phyloP scores from a whole-genome alignment of 768 basidiomycete species.

The Tephrocybe sp. region DNA sequence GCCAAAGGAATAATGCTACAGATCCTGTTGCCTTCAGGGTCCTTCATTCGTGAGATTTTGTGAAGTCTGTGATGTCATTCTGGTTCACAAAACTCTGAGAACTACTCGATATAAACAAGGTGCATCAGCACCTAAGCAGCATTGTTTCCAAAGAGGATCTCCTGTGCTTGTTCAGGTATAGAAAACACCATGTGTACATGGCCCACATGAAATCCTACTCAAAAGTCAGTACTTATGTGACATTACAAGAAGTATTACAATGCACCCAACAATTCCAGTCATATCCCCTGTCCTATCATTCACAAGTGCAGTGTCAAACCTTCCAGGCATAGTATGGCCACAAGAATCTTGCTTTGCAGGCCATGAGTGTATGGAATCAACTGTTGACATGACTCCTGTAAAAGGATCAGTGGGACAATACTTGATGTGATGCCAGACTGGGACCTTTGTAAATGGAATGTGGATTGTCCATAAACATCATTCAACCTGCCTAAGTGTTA shows the following conservation, averaged over 20 bases:
- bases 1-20: conserved; percentile 27
- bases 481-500: conserved; percentile 16
- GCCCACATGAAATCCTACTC: conserved; percentile 26
- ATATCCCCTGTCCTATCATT: conserved; percentile 1
- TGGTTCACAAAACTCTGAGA: conserved; percentile 17
- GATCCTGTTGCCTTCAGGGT: conserved; percentile 7
- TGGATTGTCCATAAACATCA: conserved; percentile 4
- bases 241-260: too few species aligned
- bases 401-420: conserved; percentile 19
- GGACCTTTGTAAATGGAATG: conserved; percentile 24
- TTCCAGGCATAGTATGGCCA: conserved; percentile 15
- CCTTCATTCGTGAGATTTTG: conserved; percentile 9
- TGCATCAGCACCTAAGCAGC: conserved; percentile 5
- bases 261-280: conserved; percentile 19
- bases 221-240: too few species aligned
- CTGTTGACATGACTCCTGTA: conserved; percentile 10
- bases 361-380: conserved; percentile 29
- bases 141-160: conserved; percentile 3
- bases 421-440: conserved; percentile 32
- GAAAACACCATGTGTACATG: conserved; percentile 26
- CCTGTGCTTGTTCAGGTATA: conserved; percentile 12
- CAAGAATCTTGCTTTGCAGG: conserved; percentile 11
- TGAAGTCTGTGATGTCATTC: conserved; percentile 19
- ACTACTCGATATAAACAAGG: conserved; percentile 29
- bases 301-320: conserved; percentile 32